These are phyloP conservation scores for Eucalyptus paniculata DNA, from an alignment of 345 rosid species.

Conservation along the genomic window DNA sequence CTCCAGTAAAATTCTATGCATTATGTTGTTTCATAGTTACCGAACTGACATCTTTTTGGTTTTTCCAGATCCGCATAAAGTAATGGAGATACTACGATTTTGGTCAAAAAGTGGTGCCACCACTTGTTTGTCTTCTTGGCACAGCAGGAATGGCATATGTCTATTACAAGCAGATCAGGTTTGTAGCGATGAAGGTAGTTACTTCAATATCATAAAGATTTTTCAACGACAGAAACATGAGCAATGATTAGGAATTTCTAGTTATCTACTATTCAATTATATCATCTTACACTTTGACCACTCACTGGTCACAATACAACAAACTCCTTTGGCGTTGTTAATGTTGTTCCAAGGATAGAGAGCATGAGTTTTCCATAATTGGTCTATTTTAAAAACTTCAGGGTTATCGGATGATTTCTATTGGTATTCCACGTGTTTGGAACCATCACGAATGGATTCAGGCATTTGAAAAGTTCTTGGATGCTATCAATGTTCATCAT, in stretches of 20 bases:
- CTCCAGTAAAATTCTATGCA: not conserved
- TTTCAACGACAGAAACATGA: not conserved
- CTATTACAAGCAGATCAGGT: constrained; percentile 89
- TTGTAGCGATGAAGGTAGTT: constrained; percentile 84
- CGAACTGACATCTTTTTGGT: not conserved
- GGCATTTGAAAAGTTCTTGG: constrained; percentile 93
- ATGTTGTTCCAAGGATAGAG: not conserved
- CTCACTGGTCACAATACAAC: not conserved
- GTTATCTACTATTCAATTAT: not conserved
- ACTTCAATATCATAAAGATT: not conserved
- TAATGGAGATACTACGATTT: constrained; percentile 98
- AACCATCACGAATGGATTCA: constrained; percentile 95
- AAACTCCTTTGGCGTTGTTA: not conserved
- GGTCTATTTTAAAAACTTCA: constrained; percentile 1
- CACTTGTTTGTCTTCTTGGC: constrained; percentile 95
- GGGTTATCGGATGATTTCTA: constrained; percentile 92
- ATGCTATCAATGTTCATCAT: constrained; percentile 91
- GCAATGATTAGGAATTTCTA: not conserved
- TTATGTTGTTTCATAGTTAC: not conserved
- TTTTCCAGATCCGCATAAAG: constrained; percentile 73
- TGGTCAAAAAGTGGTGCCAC: constrained; percentile 96
- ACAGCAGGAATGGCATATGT: constrained; percentile 98
- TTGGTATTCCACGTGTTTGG: constrained; percentile 97
- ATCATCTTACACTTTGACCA: not conserved
- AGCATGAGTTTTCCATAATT: not conserved